Base-by-base conservation (phyloP, 768 basidiomycete species). In the Crassisporium funariophilum region DNA sequence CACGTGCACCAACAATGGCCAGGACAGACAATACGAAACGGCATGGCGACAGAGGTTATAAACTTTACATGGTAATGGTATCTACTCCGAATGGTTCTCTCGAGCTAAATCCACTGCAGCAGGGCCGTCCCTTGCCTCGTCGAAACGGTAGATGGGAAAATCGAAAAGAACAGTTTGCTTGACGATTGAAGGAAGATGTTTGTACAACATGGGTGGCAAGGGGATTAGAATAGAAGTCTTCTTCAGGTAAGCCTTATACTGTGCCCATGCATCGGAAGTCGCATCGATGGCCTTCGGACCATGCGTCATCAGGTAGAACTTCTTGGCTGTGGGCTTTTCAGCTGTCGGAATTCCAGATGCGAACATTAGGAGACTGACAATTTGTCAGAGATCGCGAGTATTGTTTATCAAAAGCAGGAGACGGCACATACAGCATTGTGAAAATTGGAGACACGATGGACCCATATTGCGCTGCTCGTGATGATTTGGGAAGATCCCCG, bases 301-400 rank as follows among this genome's bases (percentile, higher is more conserved):
- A 52, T 80, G 61, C 9, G 76, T 69, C 60, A 82, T 67, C 23
- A 81, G 65, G 64, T 75, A 85, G 59, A 75, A 84, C 50, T 71
- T 72, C 57, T 78, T 77, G 0, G 83, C 83, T 31, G 77, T 75
- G 2, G 83, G 83, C 60, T 83, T 84, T 61, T 86, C 84, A 4
- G 82, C 83, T 0, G 81, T 81, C 0, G 84, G 86, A n/a, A 88
- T 57, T 7, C 85, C 86, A 9, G 83, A 83, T 4, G 70, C 80
- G 65, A 86, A 86, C 68, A 88, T 74, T 13, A 84, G 21, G 33
- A 23, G 21, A 21, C 36, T 13, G 7, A 40, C 7, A 33, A 20
- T 43, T 13, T 34, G 19, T 15, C 16, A 23, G 9, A 33, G 27
- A 7, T 16, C 36, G 41, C 10, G n/a, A 16, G 19, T 7, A 21